Evolutionary conservation across 78 protist species (phyloP).

Genomic region (Dictyostelium capitatum): DNA sequence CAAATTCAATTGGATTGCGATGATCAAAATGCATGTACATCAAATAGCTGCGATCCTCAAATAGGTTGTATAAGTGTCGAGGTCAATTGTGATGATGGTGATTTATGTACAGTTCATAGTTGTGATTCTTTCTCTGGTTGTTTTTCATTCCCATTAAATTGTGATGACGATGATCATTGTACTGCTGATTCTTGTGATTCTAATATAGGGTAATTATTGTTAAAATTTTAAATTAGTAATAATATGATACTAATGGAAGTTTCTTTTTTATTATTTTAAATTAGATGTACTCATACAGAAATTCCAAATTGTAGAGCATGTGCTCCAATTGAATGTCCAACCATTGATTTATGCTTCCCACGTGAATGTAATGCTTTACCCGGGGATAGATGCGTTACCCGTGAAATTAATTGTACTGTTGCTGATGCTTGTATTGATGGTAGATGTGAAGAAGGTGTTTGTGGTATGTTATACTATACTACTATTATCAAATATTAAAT

Average conservation of each 20-base stretch:
- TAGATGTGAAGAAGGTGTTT: neutral
- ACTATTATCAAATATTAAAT: too few species aligned
- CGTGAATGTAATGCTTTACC: neutral
- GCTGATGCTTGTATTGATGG: neutral
- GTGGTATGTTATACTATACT: neutral
- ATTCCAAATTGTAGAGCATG: neutral
- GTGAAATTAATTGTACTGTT: neutral
- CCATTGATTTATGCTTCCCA: neutral
- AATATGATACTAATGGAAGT: too few species aligned
- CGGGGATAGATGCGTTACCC: neutral
- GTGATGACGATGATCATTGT: too few species aligned
- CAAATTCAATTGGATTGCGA: neutral
- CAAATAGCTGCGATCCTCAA: neutral
- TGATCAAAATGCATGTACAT: conserved; percentile 18
- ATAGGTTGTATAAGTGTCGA: too few species aligned
- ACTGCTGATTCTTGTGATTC: too few species aligned
- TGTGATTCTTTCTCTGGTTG: too few species aligned
- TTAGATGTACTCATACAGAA: neutral
- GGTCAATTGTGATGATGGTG: too few species aligned
- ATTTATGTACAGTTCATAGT: too few species aligned
- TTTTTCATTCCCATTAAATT: too few species aligned
- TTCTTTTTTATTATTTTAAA: neutral
- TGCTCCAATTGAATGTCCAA: neutral
- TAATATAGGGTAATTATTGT: too few species aligned
- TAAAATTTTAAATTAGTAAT: too few species aligned